phyloP scores from a whole-genome alignment of 2,329 filamentous ascomycete species.

The Trichoderma atrobrunneum region DNA sequence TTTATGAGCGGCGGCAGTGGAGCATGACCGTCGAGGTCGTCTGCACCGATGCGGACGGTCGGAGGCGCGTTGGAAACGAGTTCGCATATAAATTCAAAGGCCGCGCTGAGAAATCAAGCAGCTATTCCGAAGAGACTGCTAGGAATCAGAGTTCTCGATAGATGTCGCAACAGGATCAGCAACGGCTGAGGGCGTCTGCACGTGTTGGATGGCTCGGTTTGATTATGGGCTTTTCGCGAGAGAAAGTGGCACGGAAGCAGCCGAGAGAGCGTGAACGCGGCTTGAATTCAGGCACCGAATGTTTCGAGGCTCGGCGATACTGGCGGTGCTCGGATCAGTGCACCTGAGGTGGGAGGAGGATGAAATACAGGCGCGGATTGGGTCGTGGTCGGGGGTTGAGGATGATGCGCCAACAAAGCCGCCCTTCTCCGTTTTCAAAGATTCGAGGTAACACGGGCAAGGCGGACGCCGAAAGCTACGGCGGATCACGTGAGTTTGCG shows the following conservation, averaged over 20 bases:
- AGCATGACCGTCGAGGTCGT: conserved; percentile 26
- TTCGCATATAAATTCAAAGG: conserved; percentile 14
- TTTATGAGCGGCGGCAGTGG: conserved; percentile 22
- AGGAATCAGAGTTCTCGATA: not conserved
- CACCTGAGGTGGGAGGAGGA: not conserved
- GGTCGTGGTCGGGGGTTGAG: not conserved
- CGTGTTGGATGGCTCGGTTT: conserved; percentile 3
- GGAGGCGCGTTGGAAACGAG: conserved; percentile 16
- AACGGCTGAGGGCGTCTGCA: not conserved
- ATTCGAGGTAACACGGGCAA: conserved; percentile 14
- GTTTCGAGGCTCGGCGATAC: not conserved
- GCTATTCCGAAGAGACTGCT: not conserved
- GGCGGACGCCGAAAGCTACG: conserved; percentile 11
- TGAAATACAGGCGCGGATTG: not conserved
- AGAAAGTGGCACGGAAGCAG: not conserved
- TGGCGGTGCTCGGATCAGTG: not conserved
- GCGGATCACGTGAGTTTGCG: conserved; percentile 34
- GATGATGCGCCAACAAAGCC: conserved; percentile 20
- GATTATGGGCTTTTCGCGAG: not conserved
- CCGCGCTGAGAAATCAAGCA: not conserved
- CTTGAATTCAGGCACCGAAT: not conserved
- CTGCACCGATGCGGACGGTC: conserved; percentile 24
- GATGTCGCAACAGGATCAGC: not conserved
- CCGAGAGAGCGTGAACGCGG: not conserved
- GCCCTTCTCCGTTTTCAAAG: conserved; percentile 19